These are phyloP conservation scores for Podospora pseudocomata DNA, from an alignment of 495 filamentous ascomycete species.

Conservation along the genomic window DNA sequence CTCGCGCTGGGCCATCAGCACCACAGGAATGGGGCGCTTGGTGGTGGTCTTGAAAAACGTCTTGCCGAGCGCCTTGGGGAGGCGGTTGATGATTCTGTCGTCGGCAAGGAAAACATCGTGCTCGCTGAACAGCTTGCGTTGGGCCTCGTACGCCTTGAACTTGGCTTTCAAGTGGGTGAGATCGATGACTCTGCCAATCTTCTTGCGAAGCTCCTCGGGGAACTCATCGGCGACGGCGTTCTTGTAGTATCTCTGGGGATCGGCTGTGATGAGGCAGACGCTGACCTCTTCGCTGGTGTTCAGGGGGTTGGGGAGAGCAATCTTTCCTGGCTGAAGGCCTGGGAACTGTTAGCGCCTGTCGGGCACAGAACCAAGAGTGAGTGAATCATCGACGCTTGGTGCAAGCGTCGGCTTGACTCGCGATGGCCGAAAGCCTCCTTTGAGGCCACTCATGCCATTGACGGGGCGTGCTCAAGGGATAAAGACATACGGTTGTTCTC, in stretches of 20 bases:
- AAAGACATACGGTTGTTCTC: conserved; percentile 23
- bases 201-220: conserved; percentile 63
- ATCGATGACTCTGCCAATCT: conserved; percentile 78
- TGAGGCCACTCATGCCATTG: not conserved
- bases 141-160: conserved; percentile 81
- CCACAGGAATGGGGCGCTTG: conserved; percentile 87
- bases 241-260: conserved; percentile 88
- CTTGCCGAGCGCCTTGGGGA: conserved; percentile 79
- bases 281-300: conserved; percentile 55
- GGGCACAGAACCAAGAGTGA: not conserved
- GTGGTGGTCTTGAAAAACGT: conserved; percentile 71
- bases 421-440: not conserved
- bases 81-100: conserved; percentile 69
- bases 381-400: not conserved
- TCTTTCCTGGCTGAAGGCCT: conserved; percentile 65
- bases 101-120: conserved; percentile 88
- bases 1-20: conserved; percentile 57
- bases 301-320: conserved; percentile 64
- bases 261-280: conserved; percentile 67
- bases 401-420: not conserved
- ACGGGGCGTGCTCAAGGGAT: not conserved
- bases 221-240: conserved; percentile 73
- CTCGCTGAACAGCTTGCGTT: conserved; percentile 75
- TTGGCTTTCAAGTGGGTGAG: conserved; percentile 77
- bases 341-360: conserved; percentile 50